phyloP scores from a whole-genome alignment of 2,329 filamentous ascomycete genomes.

The Cladosporium colombiae region DNA sequence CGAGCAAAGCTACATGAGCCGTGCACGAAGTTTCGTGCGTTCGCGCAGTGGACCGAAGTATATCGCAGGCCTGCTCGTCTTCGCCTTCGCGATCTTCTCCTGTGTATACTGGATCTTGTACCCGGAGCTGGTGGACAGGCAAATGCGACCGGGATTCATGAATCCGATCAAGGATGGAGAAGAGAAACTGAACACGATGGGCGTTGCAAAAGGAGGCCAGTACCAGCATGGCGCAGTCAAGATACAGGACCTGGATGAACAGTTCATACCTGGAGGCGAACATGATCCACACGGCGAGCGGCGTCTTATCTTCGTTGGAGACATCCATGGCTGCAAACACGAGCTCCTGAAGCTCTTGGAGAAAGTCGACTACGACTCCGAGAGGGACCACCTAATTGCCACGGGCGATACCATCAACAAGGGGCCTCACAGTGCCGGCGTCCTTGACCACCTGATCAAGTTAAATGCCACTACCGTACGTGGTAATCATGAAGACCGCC shows the following conservation, averaged over 20 bases:
- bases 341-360: constrained; percentile 65
- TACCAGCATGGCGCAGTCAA: constrained; percentile 23
- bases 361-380: constrained; percentile 63
- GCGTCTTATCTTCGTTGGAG: constrained; percentile 79
- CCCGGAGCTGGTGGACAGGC: constrained; percentile 14
- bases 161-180: constrained; percentile 10
- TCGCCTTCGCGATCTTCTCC: neutral
- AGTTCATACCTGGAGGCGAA: constrained; percentile 36
- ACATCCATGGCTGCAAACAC: constrained; percentile 84
- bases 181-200: constrained; percentile 28
- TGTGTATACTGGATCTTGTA: constrained; percentile 8
- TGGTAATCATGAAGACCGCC: constrained; percentile 88
- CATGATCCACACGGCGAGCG: constrained; percentile 44
- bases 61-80: neutral
- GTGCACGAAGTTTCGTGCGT: neutral
- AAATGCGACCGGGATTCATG: constrained; percentile 13
- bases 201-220: constrained; percentile 31
- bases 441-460: constrained; percentile 72
- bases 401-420: constrained; percentile 82
- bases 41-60: neutral
- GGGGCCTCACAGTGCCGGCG: constrained; percentile 77
- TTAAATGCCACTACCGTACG: constrained; percentile 78
- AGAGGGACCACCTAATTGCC: constrained; percentile 72
- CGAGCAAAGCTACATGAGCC: neutral
- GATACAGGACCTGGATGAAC: constrained; percentile 51